These are phyloP conservation scores for Rosa chinensis DNA, from an alignment of 306 rosid species.

Conservation along the genomic window DNA sequence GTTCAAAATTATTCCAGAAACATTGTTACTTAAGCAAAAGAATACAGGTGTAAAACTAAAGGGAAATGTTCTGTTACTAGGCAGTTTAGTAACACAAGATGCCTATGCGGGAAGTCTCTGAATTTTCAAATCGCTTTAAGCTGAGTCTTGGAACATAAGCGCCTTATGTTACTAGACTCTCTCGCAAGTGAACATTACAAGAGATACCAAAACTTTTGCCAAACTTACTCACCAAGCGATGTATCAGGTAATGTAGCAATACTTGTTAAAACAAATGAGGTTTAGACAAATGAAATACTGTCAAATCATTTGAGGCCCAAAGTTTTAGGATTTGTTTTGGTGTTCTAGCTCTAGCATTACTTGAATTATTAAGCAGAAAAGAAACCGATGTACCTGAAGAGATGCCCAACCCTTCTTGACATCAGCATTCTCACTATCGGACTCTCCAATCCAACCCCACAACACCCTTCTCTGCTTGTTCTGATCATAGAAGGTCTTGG, in stretches of 20 bases:
- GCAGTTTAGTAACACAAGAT: not conserved
- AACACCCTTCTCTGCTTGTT: constrained; percentile 60
- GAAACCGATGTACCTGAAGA: constrained; percentile 46
- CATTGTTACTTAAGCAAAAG: not conserved
- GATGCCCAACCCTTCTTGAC: constrained; percentile 90
- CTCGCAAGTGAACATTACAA: no score
- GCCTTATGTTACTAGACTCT: no score
- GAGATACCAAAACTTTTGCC: no score
- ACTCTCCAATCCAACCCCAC: constrained; percentile 94
- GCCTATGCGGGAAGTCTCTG: no score
- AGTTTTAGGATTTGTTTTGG: not conserved
- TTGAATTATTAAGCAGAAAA: not conserved
- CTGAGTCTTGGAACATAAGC: no score
- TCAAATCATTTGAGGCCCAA: no score
- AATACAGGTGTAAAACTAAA: not conserved
- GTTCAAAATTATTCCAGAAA: not conserved
- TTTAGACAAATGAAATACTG: not conserved
- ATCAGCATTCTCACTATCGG: constrained; percentile 82
- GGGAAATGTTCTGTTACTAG: not conserved
- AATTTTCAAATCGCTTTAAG: no score
- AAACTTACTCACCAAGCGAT: no score
- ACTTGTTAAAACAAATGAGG: no score
- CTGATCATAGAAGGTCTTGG: constrained; percentile 73
- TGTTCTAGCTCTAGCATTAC: not conserved
- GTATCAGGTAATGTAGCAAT: no score